Percentiles rank a stretch among this genome's conserved stretches.
These are phyloP conservation scores for Cucurbita moschata DNA, from an alignment of 306 rosid species.

Conservation along the genomic window DNA sequence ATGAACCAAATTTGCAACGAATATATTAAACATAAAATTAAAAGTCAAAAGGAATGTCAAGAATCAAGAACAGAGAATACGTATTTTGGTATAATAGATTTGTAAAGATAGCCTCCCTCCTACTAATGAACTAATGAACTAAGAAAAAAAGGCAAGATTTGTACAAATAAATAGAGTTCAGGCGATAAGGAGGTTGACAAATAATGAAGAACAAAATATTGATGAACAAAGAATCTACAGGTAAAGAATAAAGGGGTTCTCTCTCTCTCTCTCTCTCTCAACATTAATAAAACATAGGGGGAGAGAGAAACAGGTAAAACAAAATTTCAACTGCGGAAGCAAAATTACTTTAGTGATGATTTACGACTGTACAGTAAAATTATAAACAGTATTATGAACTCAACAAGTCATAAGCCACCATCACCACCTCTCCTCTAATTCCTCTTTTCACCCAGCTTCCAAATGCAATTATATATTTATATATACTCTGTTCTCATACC, in stretches of 20 bases:
- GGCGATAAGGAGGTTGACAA: not conserved
- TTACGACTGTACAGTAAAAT: conserved; percentile 67
- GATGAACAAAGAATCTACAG: not conserved
- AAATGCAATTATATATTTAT: conserved; percentile 16
- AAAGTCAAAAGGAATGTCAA: too few relatives aligned
- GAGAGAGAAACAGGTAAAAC: not conserved
- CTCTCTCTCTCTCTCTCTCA: not conserved
- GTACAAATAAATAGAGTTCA: not conserved
- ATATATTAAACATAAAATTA: too few relatives aligned
- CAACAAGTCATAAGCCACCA: conserved; percentile 32
- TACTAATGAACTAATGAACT: too few relatives aligned
- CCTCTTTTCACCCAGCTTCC: conserved; percentile 17
- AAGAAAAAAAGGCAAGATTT: too few relatives aligned
- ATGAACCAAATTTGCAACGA: too few relatives aligned
- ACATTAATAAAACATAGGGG: not conserved
- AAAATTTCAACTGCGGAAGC: conserved; percentile 43
- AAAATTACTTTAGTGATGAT: conserved; percentile 49
- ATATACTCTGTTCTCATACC: conserved; percentile 35
- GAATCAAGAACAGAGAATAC: too few relatives aligned
- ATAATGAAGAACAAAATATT: not conserved
- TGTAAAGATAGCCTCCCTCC: too few relatives aligned
- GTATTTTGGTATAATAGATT: too few relatives aligned
- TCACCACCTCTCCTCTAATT: conserved; percentile 23
- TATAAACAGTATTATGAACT: conserved; percentile 26
- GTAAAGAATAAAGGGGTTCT: not conserved